Base-by-base conservation (phyloP, 306 rosid species). In the Phaseolus lunatus region DNA sequence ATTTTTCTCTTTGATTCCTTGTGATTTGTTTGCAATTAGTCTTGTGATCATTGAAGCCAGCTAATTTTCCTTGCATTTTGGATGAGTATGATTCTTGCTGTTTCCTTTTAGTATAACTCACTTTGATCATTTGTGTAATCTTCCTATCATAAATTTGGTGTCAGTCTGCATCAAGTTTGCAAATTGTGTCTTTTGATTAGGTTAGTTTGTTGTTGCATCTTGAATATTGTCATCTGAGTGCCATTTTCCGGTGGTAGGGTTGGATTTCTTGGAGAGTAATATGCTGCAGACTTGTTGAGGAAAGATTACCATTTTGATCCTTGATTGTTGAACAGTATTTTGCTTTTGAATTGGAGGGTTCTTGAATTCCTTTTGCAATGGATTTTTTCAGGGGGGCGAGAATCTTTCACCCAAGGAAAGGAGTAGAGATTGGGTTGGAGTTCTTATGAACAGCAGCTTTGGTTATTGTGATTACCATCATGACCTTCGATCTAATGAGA, bases 391-490 rank as follows among this genome's bases (percentile, higher is more conserved):
- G 97, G 87, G 80, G 77, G 93, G 88, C 49, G 79, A 85, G 81
- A 84, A 84, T 59, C 59, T 67, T 64, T 59, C 56, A 20, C 24
- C 70, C 43, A 88, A 81, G 81, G 86, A 72, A 63, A 89, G 66
- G 79, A 86, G 67, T 67, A 65, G 69, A 61, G 90, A 89, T 79
- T 94, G 98, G 98, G 86, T 94, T 56, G 81, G 64, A 52, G 81
- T 84, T 75, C 89, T 94, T 35, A 73, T 94, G 82, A 77, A 76
- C 41, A 68, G 88, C 70, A 78, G 80, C 86, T 94, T 88, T 68
- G 88, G 92, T 39, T 83, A 91, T n/a, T 94, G 98, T 65, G 85
- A 72, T 77, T 86, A 83, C 82, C 98, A 94, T 72, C 86, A 43
- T 41, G 88, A 86, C 43, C 80, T 86, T 77, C 81, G 91, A 24